Percentiles rank a stretch among this genome's conserved stretches.
Evolutionary conservation across 768 basidiomycete genomes (phyloP).

Genomic region (Sporobolomyces pararoseus): DNA sequence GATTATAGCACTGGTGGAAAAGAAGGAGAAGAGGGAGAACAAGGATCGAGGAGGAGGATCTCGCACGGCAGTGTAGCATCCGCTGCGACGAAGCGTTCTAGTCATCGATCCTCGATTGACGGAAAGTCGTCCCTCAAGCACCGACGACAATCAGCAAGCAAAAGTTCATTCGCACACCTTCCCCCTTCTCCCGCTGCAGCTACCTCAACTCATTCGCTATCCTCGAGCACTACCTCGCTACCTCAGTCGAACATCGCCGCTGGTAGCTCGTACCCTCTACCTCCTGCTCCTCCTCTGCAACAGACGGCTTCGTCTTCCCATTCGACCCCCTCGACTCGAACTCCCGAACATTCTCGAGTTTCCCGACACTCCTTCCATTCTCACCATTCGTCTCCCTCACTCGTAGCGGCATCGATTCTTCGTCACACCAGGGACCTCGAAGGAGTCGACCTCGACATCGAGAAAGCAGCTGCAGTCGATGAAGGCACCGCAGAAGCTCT

Average conservation of each 20-base stretch:
- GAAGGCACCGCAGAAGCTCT: conserved; percentile 73
- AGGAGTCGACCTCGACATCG: conserved; percentile 37
- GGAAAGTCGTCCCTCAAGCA: conserved; percentile 26
- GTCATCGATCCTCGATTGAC: conserved; percentile 25
- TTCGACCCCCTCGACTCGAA: conserved; percentile 11
- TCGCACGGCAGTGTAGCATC: conserved; percentile 13
- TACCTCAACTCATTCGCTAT: background rate
- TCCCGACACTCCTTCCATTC: conserved; percentile 35
- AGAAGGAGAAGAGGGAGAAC: background rate
- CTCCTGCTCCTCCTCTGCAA: background rate
- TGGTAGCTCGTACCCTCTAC: background rate
- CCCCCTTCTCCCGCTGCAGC: conserved; percentile 39
- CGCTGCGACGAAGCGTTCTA: conserved; percentile 14
- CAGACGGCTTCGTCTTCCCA: background rate
- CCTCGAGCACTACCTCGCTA: background rate
- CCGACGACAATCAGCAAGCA: conserved; percentile 28
- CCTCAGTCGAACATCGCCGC: background rate
- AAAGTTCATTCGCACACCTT: conserved; percentile 31
- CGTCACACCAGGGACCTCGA: conserved; percentile 36
- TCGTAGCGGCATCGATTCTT: conserved; percentile 39
- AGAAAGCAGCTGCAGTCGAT: conserved; percentile 23
- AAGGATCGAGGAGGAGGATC: background rate
- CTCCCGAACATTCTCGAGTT: conserved; percentile 24
- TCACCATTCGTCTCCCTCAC: conserved; percentile 39
- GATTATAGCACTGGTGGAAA: conserved; percentile 13